These are phyloP conservation scores for Inga laurina DNA, from an alignment of 306 rosid genomes.

Conservation along the genomic window DNA sequence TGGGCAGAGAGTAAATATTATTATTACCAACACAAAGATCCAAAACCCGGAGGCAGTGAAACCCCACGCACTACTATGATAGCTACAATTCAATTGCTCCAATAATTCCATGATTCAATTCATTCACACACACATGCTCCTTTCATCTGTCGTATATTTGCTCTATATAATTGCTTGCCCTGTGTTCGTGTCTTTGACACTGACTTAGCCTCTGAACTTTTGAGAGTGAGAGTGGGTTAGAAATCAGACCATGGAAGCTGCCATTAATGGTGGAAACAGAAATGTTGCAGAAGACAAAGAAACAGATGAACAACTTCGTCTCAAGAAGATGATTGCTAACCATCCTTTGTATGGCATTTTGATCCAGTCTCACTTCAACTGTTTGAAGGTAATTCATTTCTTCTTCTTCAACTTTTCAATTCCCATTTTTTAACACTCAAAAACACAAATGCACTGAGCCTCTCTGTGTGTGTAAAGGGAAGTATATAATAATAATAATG, in stretches of 20 bases:
- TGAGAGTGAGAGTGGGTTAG: background rate
- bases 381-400: conserved; percentile 48
- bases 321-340: conserved; percentile 51
- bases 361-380: conserved; percentile 52
- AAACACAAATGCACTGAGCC: background rate
- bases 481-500: background rate
- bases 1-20: conserved; percentile 29
- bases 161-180: conserved; percentile 18
- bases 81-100: conserved; percentile 37
- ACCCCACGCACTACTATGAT: conserved; percentile 42
- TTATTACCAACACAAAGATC: conserved; percentile 18
- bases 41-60: conserved; percentile 19
- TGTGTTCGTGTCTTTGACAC: conserved; percentile 8
- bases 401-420: background rate
- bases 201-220: background rate
- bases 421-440: background rate
- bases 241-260: conserved; percentile 32
- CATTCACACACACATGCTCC: conserved; percentile 3
- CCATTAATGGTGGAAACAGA: background rate
- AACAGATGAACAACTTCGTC: conserved; percentile 21
- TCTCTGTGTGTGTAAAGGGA: background rate
- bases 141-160: conserved; percentile 23
- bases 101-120: conserved; percentile 26
- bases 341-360: conserved; percentile 58
- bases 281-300: conserved; percentile 12